These are phyloP conservation scores for Russula earlei DNA, from an alignment of 768 basidiomycete genomes.

Conservation along the genomic window DNA sequence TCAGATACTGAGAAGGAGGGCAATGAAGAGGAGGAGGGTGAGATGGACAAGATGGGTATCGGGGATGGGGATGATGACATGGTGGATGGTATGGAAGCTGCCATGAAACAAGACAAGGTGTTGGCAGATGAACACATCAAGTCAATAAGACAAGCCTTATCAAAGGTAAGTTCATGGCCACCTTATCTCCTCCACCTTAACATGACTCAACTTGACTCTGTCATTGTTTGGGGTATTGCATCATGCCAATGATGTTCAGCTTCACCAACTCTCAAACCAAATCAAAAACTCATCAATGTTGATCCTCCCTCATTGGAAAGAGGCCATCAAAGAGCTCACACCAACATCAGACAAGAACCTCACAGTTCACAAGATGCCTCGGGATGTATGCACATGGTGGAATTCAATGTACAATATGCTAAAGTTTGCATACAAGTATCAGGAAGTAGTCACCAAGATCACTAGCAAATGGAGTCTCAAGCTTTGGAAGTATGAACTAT, in stretches of 20 bases:
- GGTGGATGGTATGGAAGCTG: too few relatives aligned
- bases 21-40: slow-evolving; percentile 18
- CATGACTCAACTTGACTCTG: too few relatives aligned
- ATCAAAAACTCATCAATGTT: slow-evolving; percentile 24
- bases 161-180: too few relatives aligned
- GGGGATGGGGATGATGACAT: not conserved
- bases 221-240: too few relatives aligned
- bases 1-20: not conserved
- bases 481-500: not conserved
- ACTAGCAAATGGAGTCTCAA: not conserved
- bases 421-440: slow-evolving; percentile 25
- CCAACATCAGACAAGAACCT: not conserved
- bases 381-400: slow-evolving; percentile 32
- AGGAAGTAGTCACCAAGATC: slow-evolving; percentile 21
- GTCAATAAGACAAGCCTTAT: too few relatives aligned
- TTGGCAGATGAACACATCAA: too few relatives aligned
- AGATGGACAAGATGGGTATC: slow-evolving; percentile 24
- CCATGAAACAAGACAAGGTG: too few relatives aligned
- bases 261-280: too few relatives aligned
- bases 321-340: slow-evolving; percentile 5
- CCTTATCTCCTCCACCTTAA: too few relatives aligned
- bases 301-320: slow-evolving; percentile 23
- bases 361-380: slow-evolving; percentile 25
- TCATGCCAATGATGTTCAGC: too few relatives aligned
- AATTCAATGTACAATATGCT: slow-evolving; percentile 34